phyloP scores from a whole-genome alignment of 805 yeast species.

The Pichia membranifaciens region DNA sequence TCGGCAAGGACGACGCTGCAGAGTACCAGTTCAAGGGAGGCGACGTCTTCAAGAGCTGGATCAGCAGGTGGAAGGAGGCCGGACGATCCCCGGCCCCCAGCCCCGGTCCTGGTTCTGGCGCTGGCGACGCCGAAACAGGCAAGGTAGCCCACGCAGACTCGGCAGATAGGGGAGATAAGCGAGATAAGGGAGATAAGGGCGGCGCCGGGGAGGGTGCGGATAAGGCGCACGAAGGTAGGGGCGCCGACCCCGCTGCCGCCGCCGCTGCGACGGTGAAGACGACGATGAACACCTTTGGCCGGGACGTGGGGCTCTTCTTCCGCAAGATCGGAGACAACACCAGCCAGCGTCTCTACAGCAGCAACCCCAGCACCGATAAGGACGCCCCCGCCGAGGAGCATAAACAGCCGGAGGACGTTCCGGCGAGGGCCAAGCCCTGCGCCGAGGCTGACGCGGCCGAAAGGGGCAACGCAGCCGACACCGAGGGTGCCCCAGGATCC shows the following conservation, averaged over 20 bases:
- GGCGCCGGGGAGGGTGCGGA: not conserved
- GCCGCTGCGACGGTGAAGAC: not conserved
- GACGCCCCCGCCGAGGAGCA: too few relatives aligned
- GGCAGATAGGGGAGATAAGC: not conserved
- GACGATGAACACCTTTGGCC: slow-evolving; percentile 4
- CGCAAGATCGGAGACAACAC: not conserved
- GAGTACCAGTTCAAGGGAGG: slow-evolving; percentile 8
- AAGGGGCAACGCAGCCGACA: too few relatives aligned
- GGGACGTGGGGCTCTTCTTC: slow-evolving; percentile 10
- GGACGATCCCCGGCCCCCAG: too few relatives aligned
- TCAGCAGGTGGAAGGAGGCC: not conserved
- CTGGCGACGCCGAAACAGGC: too few relatives aligned
- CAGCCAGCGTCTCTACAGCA: not conserved
- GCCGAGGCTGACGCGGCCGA: too few relatives aligned
- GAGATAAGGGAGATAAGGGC: not conserved
- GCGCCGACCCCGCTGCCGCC: not conserved
- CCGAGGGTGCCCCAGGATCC: not conserved
- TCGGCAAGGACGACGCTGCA: slow-evolving; percentile 3
- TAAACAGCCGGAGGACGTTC: too few relatives aligned
- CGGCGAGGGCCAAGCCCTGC: too few relatives aligned
- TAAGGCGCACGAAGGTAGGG: not conserved
- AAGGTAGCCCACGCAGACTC: too few relatives aligned
- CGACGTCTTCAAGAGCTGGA: not conserved
- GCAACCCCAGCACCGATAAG: too few relatives aligned
- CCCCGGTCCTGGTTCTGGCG: too few relatives aligned